Evolutionary conservation across 805 yeast genomes (phyloP), one percentile per base, ranked within the genome.

Genomic region (Naumovozyma dairenensis): DNA sequence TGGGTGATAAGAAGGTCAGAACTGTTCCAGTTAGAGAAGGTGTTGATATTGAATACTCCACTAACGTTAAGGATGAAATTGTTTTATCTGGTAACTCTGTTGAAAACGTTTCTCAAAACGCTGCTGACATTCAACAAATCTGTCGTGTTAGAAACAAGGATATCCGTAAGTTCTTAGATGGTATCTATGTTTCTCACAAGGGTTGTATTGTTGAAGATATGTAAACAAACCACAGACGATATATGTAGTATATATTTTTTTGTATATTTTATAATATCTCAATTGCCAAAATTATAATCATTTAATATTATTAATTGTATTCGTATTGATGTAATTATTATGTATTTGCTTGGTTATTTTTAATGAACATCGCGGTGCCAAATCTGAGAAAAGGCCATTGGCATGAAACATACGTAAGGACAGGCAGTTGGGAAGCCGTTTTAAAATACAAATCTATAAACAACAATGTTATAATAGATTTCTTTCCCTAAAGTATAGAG

Each of bases 81-180:
- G 67, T 82, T 53, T 73, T 92, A 57, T 64, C 76, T 49, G 98
- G 98, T 72, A 49, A 49, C 52, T 51, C 56, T 28, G 51, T 51
- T 31, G 54, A 89, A 73, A 83, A 77, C 62, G 98, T 89, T 55
- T 92, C 97, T 49, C 98, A 89, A 74, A 82, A 86, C 63, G 92
- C 94, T 69, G 98, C 98, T 61, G 96, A 86, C 65, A 76, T 92
- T 60, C 96, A 89, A 72, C 97, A 89, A 75, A 77, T 77, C 69
- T 86, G 96, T 77, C 79, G 93, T 69, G 97, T 86, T 65, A 83
- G 95, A 77, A 89, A 89, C 92, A 92, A 92, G 89, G 98, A 89
- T 92, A 89, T 92, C 87, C 84, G 98, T 74, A 89, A 89, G 79
- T 89, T 89, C 80, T 82, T 92, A 77, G 98, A 89, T 72, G 98